Percentiles rank a stretch among this genome's conserved stretches.
These are phyloP conservation scores for Neopestalotiopsis sp. DNA, from an alignment of 2,329 filamentous ascomycete genomes.

Conservation along the genomic window DNA sequence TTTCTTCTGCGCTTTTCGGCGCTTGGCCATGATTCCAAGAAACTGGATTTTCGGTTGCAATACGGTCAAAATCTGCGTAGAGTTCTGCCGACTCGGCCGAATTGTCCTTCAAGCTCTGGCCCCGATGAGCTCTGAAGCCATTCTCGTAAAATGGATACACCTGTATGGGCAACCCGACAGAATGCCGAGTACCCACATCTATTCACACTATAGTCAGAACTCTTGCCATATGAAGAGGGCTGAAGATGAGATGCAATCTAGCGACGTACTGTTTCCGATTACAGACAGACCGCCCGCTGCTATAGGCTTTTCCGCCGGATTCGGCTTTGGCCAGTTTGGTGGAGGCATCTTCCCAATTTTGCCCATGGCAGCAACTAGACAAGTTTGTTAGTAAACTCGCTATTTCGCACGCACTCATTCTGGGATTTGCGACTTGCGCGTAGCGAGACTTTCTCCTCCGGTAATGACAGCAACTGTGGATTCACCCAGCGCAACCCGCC, in stretches of 20 bases:
- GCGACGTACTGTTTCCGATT: not conserved
- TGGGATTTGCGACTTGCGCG: not conserved
- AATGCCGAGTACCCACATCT: conserved; percentile 34
- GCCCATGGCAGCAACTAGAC: conserved; percentile 44
- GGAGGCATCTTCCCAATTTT: conserved; percentile 41
- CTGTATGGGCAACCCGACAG: conserved; percentile 66
- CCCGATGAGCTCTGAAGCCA: conserved; percentile 60
- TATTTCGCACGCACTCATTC: not conserved
- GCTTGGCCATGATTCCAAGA: conserved; percentile 63
- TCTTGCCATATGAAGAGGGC: not conserved
- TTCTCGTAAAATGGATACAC: conserved; percentile 74
- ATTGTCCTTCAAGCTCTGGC: conserved; percentile 61
- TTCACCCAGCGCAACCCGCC: conserved; percentile 58
- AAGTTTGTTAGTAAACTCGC: not conserved
- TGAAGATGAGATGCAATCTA: not conserved
- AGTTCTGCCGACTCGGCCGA: conserved; percentile 62
- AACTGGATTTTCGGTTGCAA: conserved; percentile 57
- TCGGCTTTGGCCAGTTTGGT: conserved; percentile 61
- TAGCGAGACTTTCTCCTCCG: not conserved
- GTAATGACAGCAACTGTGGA: conserved; percentile 62
- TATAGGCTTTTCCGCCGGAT: conserved; percentile 50
- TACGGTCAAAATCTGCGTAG: conserved; percentile 65
- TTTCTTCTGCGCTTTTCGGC: conserved; percentile 52
- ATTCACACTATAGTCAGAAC: conserved; percentile 48
- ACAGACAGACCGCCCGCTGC: conserved; percentile 51